Evolutionary conservation across 768 basidiomycete genomes (phyloP).

Genomic region (Leccinum ochraceum): DNA sequence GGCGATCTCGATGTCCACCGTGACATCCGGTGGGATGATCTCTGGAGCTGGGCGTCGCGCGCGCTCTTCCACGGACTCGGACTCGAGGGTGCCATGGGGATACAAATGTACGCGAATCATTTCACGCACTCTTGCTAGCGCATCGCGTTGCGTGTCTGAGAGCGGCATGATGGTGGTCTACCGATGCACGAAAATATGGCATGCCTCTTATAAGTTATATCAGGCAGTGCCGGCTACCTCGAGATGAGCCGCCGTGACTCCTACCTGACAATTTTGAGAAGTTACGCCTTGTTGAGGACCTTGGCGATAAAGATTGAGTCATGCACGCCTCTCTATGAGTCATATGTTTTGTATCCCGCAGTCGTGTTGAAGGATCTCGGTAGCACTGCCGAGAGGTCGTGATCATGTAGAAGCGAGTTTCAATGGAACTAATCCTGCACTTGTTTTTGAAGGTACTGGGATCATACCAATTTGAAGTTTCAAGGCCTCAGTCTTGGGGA

Average conservation of each 20-base stretch:
- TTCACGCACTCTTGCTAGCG: slow-evolving; percentile 3
- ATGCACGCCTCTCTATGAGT: not conserved
- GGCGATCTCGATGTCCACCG: slow-evolving; percentile 7
- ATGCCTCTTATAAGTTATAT: not conserved
- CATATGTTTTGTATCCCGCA: not conserved
- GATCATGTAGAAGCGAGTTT: not conserved
- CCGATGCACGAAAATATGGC: not conserved
- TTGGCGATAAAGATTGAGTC: not conserved
- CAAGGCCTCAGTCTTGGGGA: not conserved
- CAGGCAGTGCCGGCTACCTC: not conserved
- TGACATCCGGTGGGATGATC: slow-evolving; percentile 4
- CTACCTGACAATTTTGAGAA: not conserved
- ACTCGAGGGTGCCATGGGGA: accelerated
- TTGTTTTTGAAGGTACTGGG: not conserved
- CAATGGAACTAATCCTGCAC: not conserved
- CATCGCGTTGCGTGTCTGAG: slow-evolving; percentile 17
- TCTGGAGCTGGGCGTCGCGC: slow-evolving; percentile 3
- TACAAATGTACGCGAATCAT: not conserved
- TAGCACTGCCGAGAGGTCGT: not conserved
- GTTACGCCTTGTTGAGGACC: not conserved
- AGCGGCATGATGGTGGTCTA: slow-evolving; percentile 10
- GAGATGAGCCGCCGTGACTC: not conserved
- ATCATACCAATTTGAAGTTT: not conserved
- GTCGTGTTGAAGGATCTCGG: not conserved
- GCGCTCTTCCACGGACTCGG: slow-evolving; percentile 18